phyloP scores from a whole-genome alignment of 2,329 filamentous ascomycete genomes.

The Trichoderma hamatum region DNA sequence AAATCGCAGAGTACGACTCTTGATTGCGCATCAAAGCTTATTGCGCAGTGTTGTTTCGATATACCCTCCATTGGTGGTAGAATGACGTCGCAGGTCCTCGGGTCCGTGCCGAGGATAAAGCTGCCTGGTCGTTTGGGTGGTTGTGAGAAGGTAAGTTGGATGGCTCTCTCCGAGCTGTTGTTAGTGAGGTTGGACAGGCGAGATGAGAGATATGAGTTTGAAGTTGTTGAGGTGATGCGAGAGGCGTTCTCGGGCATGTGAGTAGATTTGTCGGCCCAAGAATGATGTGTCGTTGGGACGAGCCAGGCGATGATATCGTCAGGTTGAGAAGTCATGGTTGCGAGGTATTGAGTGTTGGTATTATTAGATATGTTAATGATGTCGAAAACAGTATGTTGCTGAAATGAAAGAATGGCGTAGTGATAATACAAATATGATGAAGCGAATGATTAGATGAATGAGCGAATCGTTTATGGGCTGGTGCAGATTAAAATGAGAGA shows the following conservation, averaged over 20 bases:
- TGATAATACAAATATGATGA: background rate
- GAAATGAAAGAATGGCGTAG: background rate
- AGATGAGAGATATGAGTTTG: constrained; percentile 35
- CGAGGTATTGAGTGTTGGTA: constrained; percentile 18
- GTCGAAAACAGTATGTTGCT: background rate
- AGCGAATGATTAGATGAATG: background rate
- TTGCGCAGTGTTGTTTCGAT: constrained; percentile 42
- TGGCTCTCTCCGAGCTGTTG: constrained; percentile 36
- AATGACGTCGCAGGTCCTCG: constrained; percentile 42
- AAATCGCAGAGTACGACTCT: constrained; percentile 46
- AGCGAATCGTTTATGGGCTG: background rate
- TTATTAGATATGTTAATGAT: constrained; percentile 12
- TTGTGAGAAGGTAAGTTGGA: constrained; percentile 43
- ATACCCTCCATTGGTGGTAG: constrained; percentile 42
- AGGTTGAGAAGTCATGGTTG: constrained; percentile 31
- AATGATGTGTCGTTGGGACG: constrained; percentile 42
- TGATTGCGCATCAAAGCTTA: constrained; percentile 45
- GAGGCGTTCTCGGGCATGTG: constrained; percentile 39
- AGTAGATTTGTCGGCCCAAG: constrained; percentile 40
- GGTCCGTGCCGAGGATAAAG: constrained; percentile 46
- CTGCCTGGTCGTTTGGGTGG: constrained; percentile 40
- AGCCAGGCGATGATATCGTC: constrained; percentile 47
- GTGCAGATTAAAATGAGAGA: constrained; percentile 14
- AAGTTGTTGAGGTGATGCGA: constrained; percentile 33
- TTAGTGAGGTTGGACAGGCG: constrained; percentile 35